Evolutionary conservation across 2,329 filamentous ascomycete species (phyloP).

Genomic region (Fusarium graminum): DNA sequence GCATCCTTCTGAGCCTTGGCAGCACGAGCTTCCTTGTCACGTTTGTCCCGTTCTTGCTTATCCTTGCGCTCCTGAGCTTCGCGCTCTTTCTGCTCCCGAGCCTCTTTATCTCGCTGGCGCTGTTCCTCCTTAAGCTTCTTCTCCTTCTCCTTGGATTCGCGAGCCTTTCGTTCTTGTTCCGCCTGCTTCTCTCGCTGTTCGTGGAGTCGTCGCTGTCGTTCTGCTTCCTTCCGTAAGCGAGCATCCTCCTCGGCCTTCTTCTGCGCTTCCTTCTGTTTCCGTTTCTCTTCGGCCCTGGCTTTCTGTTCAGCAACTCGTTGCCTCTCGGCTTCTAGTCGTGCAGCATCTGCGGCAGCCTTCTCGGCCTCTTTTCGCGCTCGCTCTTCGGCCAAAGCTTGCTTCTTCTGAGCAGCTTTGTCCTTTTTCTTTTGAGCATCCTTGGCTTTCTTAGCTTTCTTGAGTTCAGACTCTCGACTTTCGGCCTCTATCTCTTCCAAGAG

Average conservation of each 20-base stretch:
- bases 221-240: slow-evolving; percentile 83
- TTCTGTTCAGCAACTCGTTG: slow-evolving; percentile 84
- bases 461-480: slow-evolving; percentile 79
- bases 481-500: slow-evolving; percentile 92
- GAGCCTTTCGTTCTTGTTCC: slow-evolving; percentile 85
- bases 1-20: slow-evolving; percentile 72
- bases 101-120: slow-evolving; percentile 82
- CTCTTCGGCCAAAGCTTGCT: slow-evolving; percentile 90
- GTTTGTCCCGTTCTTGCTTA: slow-evolving; percentile 73
- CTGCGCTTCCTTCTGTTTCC: slow-evolving; percentile 90
- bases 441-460: slow-evolving; percentile 91
- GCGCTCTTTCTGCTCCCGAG: slow-evolving; percentile 76
- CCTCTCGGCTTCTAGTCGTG: slow-evolving; percentile 79
- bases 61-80: slow-evolving; percentile 74
- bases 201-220: slow-evolving; percentile 81
- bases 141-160: slow-evolving; percentile 73
- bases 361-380: slow-evolving; percentile 89
- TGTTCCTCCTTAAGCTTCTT: slow-evolving; percentile 89
- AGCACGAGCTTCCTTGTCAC: slow-evolving; percentile 68
- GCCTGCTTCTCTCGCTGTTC: slow-evolving; percentile 89
- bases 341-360: slow-evolving; percentile 87
- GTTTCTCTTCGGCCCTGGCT: slow-evolving; percentile 87
- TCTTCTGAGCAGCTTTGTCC: slow-evolving; percentile 91
- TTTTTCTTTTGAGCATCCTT: slow-evolving; percentile 96
- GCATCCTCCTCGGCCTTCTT: slow-evolving; percentile 93